phyloP scores from a whole-genome alignment of 2,329 filamentous ascomycete genomes.

The Biscogniauxia mediterranea region DNA sequence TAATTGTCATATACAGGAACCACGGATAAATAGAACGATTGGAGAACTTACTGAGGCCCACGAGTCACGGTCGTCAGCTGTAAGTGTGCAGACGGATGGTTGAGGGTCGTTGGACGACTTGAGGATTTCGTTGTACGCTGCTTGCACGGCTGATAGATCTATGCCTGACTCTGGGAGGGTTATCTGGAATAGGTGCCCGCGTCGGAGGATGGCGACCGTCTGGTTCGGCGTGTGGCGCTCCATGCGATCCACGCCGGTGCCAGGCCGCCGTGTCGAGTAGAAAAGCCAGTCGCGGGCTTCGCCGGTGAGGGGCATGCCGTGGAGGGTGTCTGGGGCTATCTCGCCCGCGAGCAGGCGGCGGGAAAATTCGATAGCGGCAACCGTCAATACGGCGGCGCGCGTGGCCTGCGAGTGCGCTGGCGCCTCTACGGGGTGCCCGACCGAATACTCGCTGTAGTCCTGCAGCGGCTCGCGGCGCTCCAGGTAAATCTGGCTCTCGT shows the following conservation, averaged over 20 bases:
- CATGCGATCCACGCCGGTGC: conserved; percentile 6
- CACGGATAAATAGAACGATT: not conserved
- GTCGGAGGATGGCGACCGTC: conserved; percentile 13
- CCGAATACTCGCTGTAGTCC: conserved; percentile 10
- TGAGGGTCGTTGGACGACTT: conserved; percentile 2
- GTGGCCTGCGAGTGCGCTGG: conserved; percentile 12
- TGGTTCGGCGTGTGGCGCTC: conserved; percentile 6
- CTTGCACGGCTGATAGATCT: conserved; percentile 1
- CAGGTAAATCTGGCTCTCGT: conserved; percentile 16
- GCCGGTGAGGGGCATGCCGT: conserved; percentile 3
- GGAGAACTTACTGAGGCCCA: conserved; percentile 13
- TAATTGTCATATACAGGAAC: not conserved
- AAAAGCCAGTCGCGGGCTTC: conserved; percentile 15
- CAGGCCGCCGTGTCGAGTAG: conserved; percentile 11
- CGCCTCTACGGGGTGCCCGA: conserved; percentile 11
- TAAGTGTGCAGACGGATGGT: conserved; percentile 10
- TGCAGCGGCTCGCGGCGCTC: conserved; percentile 16
- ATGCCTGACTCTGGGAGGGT: not conserved
- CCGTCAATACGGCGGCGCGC: conserved; percentile 15
- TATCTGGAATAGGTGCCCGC: conserved; percentile 17
- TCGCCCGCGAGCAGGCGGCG: conserved; percentile 4
- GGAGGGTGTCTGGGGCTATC: conserved; percentile 4
- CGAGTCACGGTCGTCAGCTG: conserved; percentile 15
- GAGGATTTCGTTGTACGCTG: conserved; percentile 11
- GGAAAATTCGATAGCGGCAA: conserved; percentile 12